Base-by-base conservation (phyloP, 441 rosid species). In the Mallotus japonicus region DNA sequence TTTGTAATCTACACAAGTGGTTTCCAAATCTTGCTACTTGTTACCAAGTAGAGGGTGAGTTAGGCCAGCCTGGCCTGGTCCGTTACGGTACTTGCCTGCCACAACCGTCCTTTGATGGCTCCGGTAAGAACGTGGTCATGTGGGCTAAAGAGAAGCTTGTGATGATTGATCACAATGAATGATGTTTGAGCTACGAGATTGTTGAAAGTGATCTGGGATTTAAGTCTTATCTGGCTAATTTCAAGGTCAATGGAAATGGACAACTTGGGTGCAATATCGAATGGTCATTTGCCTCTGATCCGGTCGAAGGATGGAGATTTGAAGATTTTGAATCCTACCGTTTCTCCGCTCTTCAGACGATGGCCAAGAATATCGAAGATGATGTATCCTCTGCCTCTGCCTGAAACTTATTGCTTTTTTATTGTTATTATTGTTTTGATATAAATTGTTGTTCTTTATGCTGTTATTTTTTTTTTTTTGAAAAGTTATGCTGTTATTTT, bases 111-210 rank as follows among this genome's bases (percentile, higher is more conserved):
- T 17, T 69, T 0, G 71, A 42, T 1, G 60, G 78, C 24, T 37
- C 74, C 11, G 80, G 65, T 4, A 69, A 37, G 53, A 28, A 20
- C 4, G 32, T n/a, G 46, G 44, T 47, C 78, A 67, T 0, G 17
- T 89, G 92, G 91, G 88, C 40, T 16, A 83, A 82, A 28, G 95
- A 89, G 84, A 80, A 78, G 78, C 76, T 89, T 37, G 50, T 89
- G 49, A 69, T 61, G 79, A 84, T 89, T 17, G 76, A 87, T 71
- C 86, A 82, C 0, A 14, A 37, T 10, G 79, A 68, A 55, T 79
- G 83, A 80, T 83, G 84, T 64, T 60, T 86, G 37, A 83, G 86
- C 83, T 87, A 88, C 10, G 89, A 87, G 81, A 67, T 89, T 16
- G n/a, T 55, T 5, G 90, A 88, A 14, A 90, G 80, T 62, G 88